phyloP scores from a whole-genome alignment of 1,284 basidiomycete species.

The Apiotrichum sp. region DNA sequence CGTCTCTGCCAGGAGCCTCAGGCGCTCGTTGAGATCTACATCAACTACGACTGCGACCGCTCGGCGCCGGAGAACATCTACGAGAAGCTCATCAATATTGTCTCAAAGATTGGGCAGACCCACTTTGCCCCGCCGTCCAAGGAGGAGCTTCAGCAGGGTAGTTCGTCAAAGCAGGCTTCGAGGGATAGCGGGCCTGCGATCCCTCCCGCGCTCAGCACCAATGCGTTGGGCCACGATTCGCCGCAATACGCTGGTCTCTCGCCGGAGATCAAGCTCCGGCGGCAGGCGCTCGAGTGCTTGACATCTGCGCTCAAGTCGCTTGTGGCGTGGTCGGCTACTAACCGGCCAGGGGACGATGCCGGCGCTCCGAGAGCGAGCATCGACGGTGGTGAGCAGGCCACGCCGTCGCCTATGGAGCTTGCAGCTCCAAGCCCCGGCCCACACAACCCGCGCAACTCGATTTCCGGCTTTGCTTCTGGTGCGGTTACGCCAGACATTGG shows the following conservation, averaged over 20 bases:
- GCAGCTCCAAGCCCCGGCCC: slow-evolving; percentile 22
- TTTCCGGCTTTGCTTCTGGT: slow-evolving; percentile 26
- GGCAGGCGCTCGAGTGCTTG: slow-evolving; percentile 84
- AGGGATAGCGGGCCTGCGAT: slow-evolving; percentile 43
- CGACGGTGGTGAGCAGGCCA: slow-evolving; percentile 16
- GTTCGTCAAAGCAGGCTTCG: slow-evolving; percentile 41
- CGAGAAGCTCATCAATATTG: slow-evolving; percentile 88
- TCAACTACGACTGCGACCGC: slow-evolving; percentile 96
- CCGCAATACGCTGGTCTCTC: slow-evolving; percentile 59
- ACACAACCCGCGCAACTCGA: slow-evolving; percentile 7
- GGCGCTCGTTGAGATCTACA: slow-evolving; percentile 90
- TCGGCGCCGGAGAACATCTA: slow-evolving; percentile 91
- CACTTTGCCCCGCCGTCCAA: slow-evolving; percentile 55
- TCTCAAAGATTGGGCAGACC: slow-evolving; percentile 79
- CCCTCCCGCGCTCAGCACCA: slow-evolving; percentile 61
- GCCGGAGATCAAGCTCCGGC: slow-evolving; percentile 74
- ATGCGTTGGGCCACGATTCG: slow-evolving; percentile 52
- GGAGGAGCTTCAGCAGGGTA: slow-evolving; percentile 34
- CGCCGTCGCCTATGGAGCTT: slow-evolving; percentile 17
- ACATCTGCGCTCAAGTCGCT: slow-evolving; percentile 79
- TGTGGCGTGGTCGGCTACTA: slow-evolving; percentile 72
- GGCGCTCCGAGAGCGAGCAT: slow-evolving; percentile 22
- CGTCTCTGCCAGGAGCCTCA: slow-evolving; percentile 89
- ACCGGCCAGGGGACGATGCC: slow-evolving; percentile 15
- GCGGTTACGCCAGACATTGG: slow-evolving; percentile 62